phyloP scores from a whole-genome alignment of 306 rosid genomes.

The Quercus parvula region DNA sequence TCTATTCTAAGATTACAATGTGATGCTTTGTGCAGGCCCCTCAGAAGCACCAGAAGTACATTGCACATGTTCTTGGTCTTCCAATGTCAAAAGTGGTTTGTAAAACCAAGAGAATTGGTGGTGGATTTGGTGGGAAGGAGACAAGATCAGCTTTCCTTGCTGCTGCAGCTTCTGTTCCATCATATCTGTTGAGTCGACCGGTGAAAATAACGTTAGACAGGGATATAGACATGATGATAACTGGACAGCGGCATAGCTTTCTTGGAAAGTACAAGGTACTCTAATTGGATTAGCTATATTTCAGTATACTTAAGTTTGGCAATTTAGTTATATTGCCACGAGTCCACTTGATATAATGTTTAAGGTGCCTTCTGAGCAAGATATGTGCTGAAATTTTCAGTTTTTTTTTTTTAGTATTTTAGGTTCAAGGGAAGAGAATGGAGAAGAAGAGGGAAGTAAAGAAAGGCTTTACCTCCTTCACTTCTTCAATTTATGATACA shows the following conservation, averaged over 20 bases:
- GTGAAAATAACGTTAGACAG: constrained; percentile 87
- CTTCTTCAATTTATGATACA: neutral
- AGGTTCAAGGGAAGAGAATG: neutral
- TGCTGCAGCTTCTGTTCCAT: constrained; percentile 88
- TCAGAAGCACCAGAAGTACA: constrained; percentile 90
- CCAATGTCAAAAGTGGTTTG: constrained; percentile 96
- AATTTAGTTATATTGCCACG: neutral
- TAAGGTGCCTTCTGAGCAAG: neutral
- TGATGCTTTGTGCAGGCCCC: constrained; percentile 63
- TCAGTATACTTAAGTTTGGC: neutral
- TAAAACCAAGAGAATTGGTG: constrained; percentile 94
- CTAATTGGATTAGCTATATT: constrained; percentile 7
- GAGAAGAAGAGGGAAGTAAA: neutral
- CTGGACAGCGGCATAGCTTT: constrained; percentile 97
- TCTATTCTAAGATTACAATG: neutral
- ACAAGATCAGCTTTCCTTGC: constrained; percentile 80
- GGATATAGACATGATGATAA: constrained; percentile 86
- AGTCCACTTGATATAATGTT: neutral
- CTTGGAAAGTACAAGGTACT: constrained; percentile 85
- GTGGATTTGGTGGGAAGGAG: constrained; percentile 99
- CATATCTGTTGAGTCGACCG: constrained; percentile 74
- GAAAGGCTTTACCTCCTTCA: neutral
- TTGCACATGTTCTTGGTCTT: constrained; percentile 83
- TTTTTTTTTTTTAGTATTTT: neutral
- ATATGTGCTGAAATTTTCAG: neutral